These are phyloP conservation scores for Samsoniella hepiali DNA, from an alignment of 2,329 filamentous ascomycete species.

Conservation along the genomic window DNA sequence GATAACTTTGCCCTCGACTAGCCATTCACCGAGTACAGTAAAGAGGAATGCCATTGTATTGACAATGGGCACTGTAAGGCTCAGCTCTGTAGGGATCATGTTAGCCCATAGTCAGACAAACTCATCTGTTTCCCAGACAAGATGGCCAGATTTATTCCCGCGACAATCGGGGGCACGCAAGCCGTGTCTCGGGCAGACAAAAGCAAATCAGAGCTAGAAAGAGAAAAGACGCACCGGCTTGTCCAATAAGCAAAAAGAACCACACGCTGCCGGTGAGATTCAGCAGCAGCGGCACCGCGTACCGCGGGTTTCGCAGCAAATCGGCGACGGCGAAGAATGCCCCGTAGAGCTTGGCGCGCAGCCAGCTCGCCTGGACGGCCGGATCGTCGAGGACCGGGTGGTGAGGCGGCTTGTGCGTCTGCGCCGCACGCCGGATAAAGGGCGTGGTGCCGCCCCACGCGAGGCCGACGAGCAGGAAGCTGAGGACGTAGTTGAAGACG, in stretches of 20 bases:
- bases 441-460: slow-evolving; percentile 92
- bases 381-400: slow-evolving; percentile 53
- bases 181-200: not conserved
- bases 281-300: slow-evolving; percentile 78
- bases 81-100: slow-evolving; percentile 61
- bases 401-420: slow-evolving; percentile 63
- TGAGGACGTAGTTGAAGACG: slow-evolving; percentile 77
- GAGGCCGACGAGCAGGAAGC: slow-evolving; percentile 85
- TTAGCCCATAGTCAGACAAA: not conserved
- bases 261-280: slow-evolving; percentile 93
- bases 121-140: not conserved
- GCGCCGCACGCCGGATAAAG: slow-evolving; percentile 85
- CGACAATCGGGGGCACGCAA: not conserved
- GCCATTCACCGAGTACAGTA: slow-evolving; percentile 93
- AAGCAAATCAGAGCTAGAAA: not conserved
- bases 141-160: not conserved
- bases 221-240: slow-evolving; percentile 65
- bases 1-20: slow-evolving; percentile 87
- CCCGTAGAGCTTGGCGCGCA: slow-evolving; percentile 60
- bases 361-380: slow-evolving; percentile 53
- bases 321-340: slow-evolving; percentile 74
- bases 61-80: slow-evolving; percentile 88
- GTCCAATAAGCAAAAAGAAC: slow-evolving; percentile 93
- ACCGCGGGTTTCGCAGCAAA: slow-evolving; percentile 74
- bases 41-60: slow-evolving; percentile 96